Percentiles rank a stretch among this genome's conserved stretches.
Evolutionary conservation across 495 filamentous ascomycete species (phyloP).

Genomic region (Aspergillus hancockii): DNA sequence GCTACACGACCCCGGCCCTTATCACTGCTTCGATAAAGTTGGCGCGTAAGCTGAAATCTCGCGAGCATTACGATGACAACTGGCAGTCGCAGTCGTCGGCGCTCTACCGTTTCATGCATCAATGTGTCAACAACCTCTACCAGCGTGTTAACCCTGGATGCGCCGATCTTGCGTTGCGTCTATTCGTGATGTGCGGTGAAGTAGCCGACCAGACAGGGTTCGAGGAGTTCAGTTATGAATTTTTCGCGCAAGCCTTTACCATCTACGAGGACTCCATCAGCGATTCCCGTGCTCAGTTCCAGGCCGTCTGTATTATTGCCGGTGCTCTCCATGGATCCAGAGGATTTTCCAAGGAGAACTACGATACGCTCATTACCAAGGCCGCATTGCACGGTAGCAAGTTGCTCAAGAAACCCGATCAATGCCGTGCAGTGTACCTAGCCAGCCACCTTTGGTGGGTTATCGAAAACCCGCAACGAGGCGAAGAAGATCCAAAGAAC

Average conservation of each 20-base stretch:
- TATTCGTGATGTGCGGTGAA: conserved; percentile 90
- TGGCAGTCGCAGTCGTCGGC: conserved; percentile 88
- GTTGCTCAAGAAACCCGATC: conserved; percentile 95
- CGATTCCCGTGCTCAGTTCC: conserved; percentile 94
- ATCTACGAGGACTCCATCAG: conserved; percentile 96
- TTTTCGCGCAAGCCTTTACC: conserved; percentile 97
- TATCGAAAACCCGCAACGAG: conserved; percentile 77
- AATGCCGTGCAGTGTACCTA: conserved; percentile 93
- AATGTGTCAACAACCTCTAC: conserved; percentile 82
- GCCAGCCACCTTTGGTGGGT: conserved; percentile 99
- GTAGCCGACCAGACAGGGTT: conserved; percentile 89
- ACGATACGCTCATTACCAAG: conserved; percentile 97
- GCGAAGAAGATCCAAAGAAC: conserved; percentile 79
- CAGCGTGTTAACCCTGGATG: conserved; percentile 77
- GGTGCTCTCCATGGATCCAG: conserved; percentile 83
- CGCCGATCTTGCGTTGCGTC: conserved; percentile 81
- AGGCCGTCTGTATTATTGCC: conserved; percentile 93
- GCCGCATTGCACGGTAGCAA: conserved; percentile 96
- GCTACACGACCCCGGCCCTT: conserved; percentile 90
- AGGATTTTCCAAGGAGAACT: conserved; percentile 92
- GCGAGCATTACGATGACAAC: conserved; percentile 93
- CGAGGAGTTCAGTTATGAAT: conserved; percentile 96
- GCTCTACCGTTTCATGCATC: conserved; percentile 94
- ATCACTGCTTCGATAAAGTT: conserved; percentile 89
- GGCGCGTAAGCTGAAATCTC: conserved; percentile 82